phyloP scores from a whole-genome alignment of 2,329 filamentous ascomycete species.

The Ampelomyces quisqualis region DNA sequence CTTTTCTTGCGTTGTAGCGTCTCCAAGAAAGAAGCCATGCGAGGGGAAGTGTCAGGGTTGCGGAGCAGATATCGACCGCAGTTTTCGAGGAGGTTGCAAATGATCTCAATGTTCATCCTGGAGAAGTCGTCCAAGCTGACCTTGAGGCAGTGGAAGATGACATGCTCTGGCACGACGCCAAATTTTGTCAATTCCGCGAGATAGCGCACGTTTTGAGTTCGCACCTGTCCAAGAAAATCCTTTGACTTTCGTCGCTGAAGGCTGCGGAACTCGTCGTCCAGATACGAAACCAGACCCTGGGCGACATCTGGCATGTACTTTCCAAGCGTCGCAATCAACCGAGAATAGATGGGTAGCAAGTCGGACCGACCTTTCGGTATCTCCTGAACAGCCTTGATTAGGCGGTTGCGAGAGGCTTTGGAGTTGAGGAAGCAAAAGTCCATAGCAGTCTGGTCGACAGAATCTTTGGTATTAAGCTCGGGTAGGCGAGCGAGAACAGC shows the following conservation, averaged over 20 bases:
- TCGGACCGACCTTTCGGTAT: constrained; percentile 93
- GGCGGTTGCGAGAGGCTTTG: constrained; percentile 91
- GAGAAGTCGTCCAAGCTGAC: constrained; percentile 97
- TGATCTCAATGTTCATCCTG: constrained; percentile 98
- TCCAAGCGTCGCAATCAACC: constrained; percentile 87
- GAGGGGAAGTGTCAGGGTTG: constrained; percentile 86
- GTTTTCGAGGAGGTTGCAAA: constrained; percentile 93
- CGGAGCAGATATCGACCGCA: constrained; percentile 92
- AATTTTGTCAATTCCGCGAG: constrained; percentile 97
- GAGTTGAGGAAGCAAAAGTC: constrained; percentile 99
- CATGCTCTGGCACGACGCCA: constrained; percentile 94
- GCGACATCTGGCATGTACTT: constrained; percentile 94
- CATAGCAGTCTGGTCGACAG: constrained; percentile 86
- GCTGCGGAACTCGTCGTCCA: constrained; percentile 96
- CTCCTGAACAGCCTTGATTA: constrained; percentile 90
- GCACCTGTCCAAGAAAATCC: constrained; percentile 91
- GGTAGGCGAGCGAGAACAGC: constrained; percentile 83
- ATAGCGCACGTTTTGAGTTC: constrained; percentile 94
- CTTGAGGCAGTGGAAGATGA: constrained; percentile 98
- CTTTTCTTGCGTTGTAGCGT: constrained; percentile 94
- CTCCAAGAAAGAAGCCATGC: constrained; percentile 92
- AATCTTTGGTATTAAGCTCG: constrained; percentile 86
- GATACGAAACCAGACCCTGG: constrained; percentile 84
- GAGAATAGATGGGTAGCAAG: constrained; percentile 85
- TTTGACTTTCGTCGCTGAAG: constrained; percentile 96